Conservation (phyloP, 495 filamentous ascomycete species). For the Talaromyces stipitatus region DNA sequence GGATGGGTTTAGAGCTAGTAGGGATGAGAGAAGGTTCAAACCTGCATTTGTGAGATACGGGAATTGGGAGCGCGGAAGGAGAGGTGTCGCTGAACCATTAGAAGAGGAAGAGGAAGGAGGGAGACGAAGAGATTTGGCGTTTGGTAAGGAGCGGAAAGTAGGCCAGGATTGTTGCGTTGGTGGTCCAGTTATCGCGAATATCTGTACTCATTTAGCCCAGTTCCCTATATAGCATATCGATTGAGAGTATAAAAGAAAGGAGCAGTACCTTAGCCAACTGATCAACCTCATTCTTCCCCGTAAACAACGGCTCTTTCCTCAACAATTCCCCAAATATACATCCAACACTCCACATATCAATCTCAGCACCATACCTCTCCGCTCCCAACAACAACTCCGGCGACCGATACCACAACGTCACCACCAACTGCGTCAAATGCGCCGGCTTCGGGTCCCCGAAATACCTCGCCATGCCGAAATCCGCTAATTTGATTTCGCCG, state of each 20-base stretch:
- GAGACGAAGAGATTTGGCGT: slow-evolving; percentile 77
- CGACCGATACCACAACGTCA: slow-evolving; percentile 94
- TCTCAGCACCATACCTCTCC: slow-evolving; percentile 61
- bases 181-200: slow-evolving; percentile 87
- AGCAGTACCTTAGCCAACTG: slow-evolving; percentile 51
- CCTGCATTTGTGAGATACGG: slow-evolving; percentile 75
- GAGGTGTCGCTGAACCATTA: too few relatives aligned
- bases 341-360: slow-evolving; percentile 95
- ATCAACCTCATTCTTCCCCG: slow-evolving; percentile 93
- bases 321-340: slow-evolving; percentile 95
- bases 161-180: slow-evolving; percentile 86
- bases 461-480: slow-evolving; percentile 96
- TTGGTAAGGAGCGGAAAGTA: slow-evolving; percentile 76
- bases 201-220: slow-evolving; percentile 28
- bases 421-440: slow-evolving; percentile 86
- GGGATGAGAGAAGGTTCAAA: slow-evolving; percentile 52
- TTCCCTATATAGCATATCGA: slow-evolving; percentile 14
- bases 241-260: neutral
- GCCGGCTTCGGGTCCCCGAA: slow-evolving; percentile 66
- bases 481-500: slow-evolving; percentile 89
- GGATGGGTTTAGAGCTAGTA: slow-evolving; percentile 72
- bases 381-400: slow-evolving; percentile 87
- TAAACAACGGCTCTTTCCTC: slow-evolving; percentile 72
- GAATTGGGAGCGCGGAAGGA: slow-evolving; percentile 60
- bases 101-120: slow-evolving; percentile 41